phyloP scores from a whole-genome alignment of 2,329 filamentous ascomycete species.

The Botrytis galanthina region DNA sequence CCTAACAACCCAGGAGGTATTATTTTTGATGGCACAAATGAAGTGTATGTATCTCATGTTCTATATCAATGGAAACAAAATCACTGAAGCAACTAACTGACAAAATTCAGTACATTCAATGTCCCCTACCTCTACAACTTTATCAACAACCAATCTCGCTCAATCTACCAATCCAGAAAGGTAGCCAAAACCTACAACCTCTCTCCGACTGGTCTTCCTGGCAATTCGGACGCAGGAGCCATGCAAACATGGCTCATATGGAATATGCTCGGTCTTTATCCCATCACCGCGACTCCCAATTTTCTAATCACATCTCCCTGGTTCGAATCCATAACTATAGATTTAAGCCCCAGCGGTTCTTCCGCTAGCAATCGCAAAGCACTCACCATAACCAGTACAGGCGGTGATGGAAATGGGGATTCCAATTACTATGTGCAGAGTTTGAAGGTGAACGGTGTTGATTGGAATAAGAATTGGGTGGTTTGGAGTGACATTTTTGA shows the following conservation, averaged over 20 bases:
- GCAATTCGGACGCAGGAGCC: constrained; percentile 61
- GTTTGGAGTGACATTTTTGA: constrained; percentile 65
- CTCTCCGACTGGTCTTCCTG: constrained; percentile 41
- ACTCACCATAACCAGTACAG: constrained; percentile 53
- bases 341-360: constrained; percentile 2
- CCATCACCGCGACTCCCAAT: constrained; percentile 64
- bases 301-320: constrained; percentile 64
- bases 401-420: constrained; percentile 42
- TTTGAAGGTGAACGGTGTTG: constrained; percentile 60
- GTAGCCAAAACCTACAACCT: constrained; percentile 19
- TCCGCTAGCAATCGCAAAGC: constrained; percentile 42
- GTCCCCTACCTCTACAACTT: constrained; percentile 62
- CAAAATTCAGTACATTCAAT: constrained; percentile 46
- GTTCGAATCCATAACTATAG: constrained; percentile 58
- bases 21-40: constrained; percentile 55
- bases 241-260: constrained; percentile 66
- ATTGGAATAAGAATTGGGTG: constrained; percentile 64
- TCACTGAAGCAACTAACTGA: background rate
- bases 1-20: constrained; percentile 37
- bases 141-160: constrained; percentile 39
- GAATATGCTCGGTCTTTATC: constrained; percentile 62
- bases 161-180: constrained; percentile 15
- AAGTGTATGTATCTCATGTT: constrained; percentile 23
- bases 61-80: background rate
- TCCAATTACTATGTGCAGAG: constrained; percentile 60